Evolutionary conservation across 2,329 filamentous ascomycete genomes (phyloP).

Genomic region (Septoria linicola): DNA sequence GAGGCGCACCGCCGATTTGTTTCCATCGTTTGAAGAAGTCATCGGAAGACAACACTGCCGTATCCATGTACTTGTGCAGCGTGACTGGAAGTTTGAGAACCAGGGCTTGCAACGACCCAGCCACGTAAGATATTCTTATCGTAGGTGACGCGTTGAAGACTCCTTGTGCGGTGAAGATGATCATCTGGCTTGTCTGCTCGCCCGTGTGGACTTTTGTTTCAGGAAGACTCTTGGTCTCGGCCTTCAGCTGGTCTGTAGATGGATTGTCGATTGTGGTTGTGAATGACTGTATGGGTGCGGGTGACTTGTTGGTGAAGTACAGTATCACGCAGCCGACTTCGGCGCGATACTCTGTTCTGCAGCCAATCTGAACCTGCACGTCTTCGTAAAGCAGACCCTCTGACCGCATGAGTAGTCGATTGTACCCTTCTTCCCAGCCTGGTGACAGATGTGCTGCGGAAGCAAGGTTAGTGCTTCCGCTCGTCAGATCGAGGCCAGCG

Average conservation of each 20-base stretch:
- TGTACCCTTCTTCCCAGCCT: slow-evolving; percentile 90
- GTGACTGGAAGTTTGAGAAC: slow-evolving; percentile 87
- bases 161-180: slow-evolving; percentile 85
- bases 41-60: slow-evolving; percentile 78
- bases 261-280: slow-evolving; percentile 89
- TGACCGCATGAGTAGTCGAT: slow-evolving; percentile 71
- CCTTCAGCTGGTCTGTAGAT: slow-evolving; percentile 66
- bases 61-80: slow-evolving; percentile 95
- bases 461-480: slow-evolving; percentile 75
- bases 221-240: slow-evolving; percentile 84
- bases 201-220: slow-evolving; percentile 75
- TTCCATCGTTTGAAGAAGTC: slow-evolving; percentile 99
- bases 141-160: slow-evolving; percentile 84
- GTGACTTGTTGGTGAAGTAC: slow-evolving; percentile 94
- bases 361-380: slow-evolving; percentile 84
- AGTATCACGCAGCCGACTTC: slow-evolving; percentile 93
- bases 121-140: slow-evolving; percentile 89
- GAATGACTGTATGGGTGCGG: slow-evolving; percentile 80
- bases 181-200: slow-evolving; percentile 83
- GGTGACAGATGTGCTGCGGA: slow-evolving; percentile 90
- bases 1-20: slow-evolving; percentile 85
- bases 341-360: slow-evolving; percentile 92
- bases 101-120: slow-evolving; percentile 86
- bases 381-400: slow-evolving; percentile 96
- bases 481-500: slow-evolving; percentile 75